Base-by-base conservation (phyloP, 331 rosid species). In the Saraca asoca region DNA sequence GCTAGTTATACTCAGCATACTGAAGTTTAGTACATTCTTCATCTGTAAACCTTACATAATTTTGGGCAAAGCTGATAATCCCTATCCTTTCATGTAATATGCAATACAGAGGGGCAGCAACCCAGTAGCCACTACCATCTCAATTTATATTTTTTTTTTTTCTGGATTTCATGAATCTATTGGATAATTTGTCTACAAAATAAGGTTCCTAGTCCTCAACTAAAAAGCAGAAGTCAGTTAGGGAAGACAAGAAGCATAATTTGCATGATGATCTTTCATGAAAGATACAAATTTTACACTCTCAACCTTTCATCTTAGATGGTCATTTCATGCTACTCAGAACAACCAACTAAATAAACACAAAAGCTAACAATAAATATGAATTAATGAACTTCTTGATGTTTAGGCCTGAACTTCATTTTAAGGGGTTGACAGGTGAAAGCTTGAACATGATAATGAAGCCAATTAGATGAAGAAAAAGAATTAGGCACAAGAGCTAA, bases 401-500 rank as follows among this genome's bases (percentile, higher is more conserved):
- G 56, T 35, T 60, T 41, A 41, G 56, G 17, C 71, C 35, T 46
- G 14, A 35, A 44, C 54, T 12, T 45, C 20, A 35, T 38, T 18
- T 59, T 9, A 17, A 65, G 60, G 34, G 45, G 51, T 49, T 15
- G 46, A 16, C 20, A 24, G 34, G 48, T 35, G 12, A 49, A 70
- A 51, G 76, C 55, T 39, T 50, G 37, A 62, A 62, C 31, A 12
- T n/a, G 55, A 67, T 9, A 57, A 11, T 70, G 44, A 41, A n/a
- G 33, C 39, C 48, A 62, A 60, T 20, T 50, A 31, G 45, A 60
- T 41, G 42, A 39, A 62, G 37, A 16, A 59, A 1, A 51, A 41
- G 12, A 49, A 49, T 14, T 51, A 51, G 61, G 63, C 42, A 17
- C 31, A 7, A 46, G 17, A 13, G 12, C 16, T 61, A 35, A 71